Conservation (phyloP, 164 flowering plant species). For the Vitis labrusca region DNA sequence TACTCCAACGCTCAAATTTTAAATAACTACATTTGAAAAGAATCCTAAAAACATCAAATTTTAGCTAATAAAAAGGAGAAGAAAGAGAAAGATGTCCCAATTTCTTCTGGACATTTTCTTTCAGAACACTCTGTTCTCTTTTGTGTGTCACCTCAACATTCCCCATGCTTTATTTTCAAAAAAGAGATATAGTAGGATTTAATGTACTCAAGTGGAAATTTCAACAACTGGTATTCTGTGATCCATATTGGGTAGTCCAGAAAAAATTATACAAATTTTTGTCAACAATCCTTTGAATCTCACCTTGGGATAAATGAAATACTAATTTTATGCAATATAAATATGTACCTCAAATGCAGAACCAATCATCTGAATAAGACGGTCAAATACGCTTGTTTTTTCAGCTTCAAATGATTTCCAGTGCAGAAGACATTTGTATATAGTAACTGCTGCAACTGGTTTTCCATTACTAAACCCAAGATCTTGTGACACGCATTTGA, state of each 20-base stretch:
- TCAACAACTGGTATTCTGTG: neutral
- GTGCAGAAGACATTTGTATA: constrained; percentile 61
- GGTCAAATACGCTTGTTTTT: constrained; percentile 63
- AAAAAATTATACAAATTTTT: neutral
- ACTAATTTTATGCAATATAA: neutral
- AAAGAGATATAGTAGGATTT: too few species aligned
- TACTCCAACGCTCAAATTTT: neutral
- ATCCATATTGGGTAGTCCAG: neutral
- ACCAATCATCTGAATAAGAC: constrained; percentile 59
- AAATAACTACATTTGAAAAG: neutral
- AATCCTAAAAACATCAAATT: neutral
- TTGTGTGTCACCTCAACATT: neutral
- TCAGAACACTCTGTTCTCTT: neutral
- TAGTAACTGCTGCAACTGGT: constrained; percentile 62
- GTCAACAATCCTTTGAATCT: neutral
- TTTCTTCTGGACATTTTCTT: neutral
- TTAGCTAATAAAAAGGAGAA: neutral
- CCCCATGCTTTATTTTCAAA: too few species aligned
- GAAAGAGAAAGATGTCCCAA: neutral
- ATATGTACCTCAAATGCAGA: constrained; percentile 52
- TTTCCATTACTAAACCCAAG: constrained; percentile 55
- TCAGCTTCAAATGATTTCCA: constrained; percentile 71
- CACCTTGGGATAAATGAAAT: neutral
- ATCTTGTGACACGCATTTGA: constrained; percentile 36
- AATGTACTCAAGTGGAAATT: neutral